These are phyloP conservation scores for Tetrapisispora nanseiensis DNA, from an alignment of 805 yeast genomes.

Conservation along the genomic window DNA sequence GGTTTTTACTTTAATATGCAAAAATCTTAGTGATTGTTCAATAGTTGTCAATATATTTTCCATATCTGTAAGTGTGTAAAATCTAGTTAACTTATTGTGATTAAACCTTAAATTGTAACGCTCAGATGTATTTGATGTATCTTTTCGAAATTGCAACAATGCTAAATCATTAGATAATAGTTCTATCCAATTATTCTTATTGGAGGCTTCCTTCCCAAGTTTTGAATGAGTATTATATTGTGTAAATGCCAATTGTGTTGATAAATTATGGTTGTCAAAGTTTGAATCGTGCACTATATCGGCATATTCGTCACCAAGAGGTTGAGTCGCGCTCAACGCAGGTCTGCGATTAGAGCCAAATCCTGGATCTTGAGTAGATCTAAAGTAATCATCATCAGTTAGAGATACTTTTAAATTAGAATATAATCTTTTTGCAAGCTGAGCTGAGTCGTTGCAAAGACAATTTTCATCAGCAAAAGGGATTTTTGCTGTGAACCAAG, in stretches of 20 bases:
- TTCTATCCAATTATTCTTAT: constrained; percentile 19
- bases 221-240: constrained; percentile 5
- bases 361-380: constrained; percentile 16
- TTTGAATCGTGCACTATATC: constrained; percentile 25
- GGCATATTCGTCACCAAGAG: constrained; percentile 33
- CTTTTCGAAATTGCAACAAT: constrained; percentile 17
- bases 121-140: constrained; percentile 2
- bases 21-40: constrained; percentile 22
- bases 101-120: constrained; percentile 10
- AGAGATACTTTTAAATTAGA: constrained; percentile 44
- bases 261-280: constrained; percentile 6
- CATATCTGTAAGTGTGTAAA: constrained; percentile 22
- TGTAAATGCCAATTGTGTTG: constrained; percentile 19
- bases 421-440: constrained; percentile 42
- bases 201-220: constrained; percentile 7
- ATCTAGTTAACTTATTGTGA: constrained; percentile 23
- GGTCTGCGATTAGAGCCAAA: not conserved
- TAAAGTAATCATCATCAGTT: constrained; percentile 37
- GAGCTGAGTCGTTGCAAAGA: constrained; percentile 42
- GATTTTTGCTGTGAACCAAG: constrained; percentile 44
- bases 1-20: constrained; percentile 18
- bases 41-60: constrained; percentile 20
- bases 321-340: constrained; percentile 36
- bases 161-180: constrained; percentile 20
- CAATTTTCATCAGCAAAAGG: constrained; percentile 38